Base-by-base conservation (phyloP, 2,329 filamentous ascomycete genomes). In the Pyrenophora seminiperda region DNA sequence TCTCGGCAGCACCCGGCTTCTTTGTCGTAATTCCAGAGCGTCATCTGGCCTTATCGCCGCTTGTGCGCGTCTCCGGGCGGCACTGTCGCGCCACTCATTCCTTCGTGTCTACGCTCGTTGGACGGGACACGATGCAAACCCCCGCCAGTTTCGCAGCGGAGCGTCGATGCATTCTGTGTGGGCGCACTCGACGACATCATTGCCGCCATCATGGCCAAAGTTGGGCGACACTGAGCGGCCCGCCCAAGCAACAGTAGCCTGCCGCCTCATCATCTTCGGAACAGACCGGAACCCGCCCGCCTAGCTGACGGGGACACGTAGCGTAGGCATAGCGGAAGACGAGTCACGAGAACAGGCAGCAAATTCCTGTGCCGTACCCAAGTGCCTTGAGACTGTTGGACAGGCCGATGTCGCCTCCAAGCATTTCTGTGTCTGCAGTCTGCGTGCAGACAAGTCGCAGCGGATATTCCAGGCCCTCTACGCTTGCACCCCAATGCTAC, bases 301-400 rank as follows among this genome's bases (percentile, higher is more conserved):
- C 54, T 63, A 58, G 60, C 52, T 56, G 45, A 47, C 54, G 43
- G 54, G 37, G 54, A 31, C 55, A 36, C 31, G 36, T 39, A 41
- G 30, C n/a, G n/a, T n/a, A n/a, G n/a, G n/a, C n/a, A 24, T 27
- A 27, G 24, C 48, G 37, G 48, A 43, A 41, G 54, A 67, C 69
- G 66, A 68, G 70, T 73, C 70, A 72, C 66, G 67, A 68, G 63
- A 62, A 66, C 61, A 58, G 51, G 43, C 58, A 54, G n/a, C n/a
- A 27, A 53, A 48, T 60, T 50, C 47, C 40, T 59, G 58, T 54
- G 58, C 59, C 54, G 36, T 50, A 48, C 49, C 57, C 59, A 47
- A 52, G 34, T 54, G 40, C 42, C 50, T 42, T 51, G 56, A 44
- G 24, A 41, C 41, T 41, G 42, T 39, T 50, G 34, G 51, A 27